Percentiles rank a stretch among this genome's conserved stretches.
Evolutionary conservation across 2,329 filamentous ascomycete genomes (phyloP).

Genomic region (Sordariomycetes sp.): DNA sequence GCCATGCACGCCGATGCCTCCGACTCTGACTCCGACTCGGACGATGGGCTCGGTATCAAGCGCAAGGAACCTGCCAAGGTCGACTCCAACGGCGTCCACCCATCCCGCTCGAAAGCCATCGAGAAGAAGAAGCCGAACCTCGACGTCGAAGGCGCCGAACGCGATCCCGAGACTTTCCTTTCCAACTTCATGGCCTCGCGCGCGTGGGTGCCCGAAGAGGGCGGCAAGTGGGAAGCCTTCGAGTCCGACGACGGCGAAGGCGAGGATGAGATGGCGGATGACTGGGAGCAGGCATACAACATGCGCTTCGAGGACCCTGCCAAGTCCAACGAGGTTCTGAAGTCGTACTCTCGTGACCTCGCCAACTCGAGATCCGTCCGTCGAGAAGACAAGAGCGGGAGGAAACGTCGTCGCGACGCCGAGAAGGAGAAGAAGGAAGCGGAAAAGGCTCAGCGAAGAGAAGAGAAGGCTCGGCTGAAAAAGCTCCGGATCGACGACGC

Average conservation of each 20-base stretch:
- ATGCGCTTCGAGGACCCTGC: constrained; percentile 88
- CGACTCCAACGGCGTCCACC: constrained; percentile 39
- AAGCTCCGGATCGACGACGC: constrained; percentile 88
- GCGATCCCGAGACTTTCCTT: constrained; percentile 86
- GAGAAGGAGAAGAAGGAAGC: constrained; percentile 71
- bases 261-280: constrained; percentile 65
- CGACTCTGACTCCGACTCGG: constrained; percentile 40
- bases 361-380: constrained; percentile 76
- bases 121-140: constrained; percentile 41
- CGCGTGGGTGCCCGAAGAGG: constrained; percentile 71
- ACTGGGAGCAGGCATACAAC: constrained; percentile 91
- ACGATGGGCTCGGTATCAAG: constrained; percentile 69
- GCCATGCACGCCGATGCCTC: constrained; percentile 64
- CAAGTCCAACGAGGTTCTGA: constrained; percentile 78
- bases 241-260: constrained; percentile 90
- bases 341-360: constrained; percentile 82
- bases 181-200: constrained; percentile 90
- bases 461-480: constrained; percentile 74
- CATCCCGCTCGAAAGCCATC: constrained; percentile 37
- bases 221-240: constrained; percentile 66
- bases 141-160: constrained; percentile 69
- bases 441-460: constrained; percentile 65
- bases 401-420: constrained; percentile 70
- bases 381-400: constrained; percentile 67
- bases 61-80: constrained; percentile 40